Evolutionary conservation across 2,329 filamentous ascomycete genomes (phyloP), one percentile per base, ranked within the genome.

Genomic region (Dryadomyces quercivorus): DNA sequence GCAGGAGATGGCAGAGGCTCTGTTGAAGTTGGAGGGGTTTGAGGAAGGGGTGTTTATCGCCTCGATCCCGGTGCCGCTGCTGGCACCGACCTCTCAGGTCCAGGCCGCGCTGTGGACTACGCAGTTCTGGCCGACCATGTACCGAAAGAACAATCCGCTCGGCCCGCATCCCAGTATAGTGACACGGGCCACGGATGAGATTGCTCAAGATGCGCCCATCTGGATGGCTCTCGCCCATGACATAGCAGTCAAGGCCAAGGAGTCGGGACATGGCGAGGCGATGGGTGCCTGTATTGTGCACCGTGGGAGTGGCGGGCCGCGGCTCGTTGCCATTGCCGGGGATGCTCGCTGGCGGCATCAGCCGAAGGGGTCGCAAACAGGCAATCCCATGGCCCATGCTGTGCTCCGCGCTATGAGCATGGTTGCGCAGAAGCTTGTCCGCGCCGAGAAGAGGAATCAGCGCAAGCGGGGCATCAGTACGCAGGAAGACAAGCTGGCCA

Each of bases 121-220:
- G 38, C 76, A 84, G 61, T 92, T 88, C 67, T 94, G 88, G 88
- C 88, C 88, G 13, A 86, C 84, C 1, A 81, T 91, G 50, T 94
- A 93, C 70, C 85, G 88, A 59, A 90, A 90, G 71, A 91, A 86
- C 60, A 93, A 93, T 64, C 88, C 88, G 2, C 86, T 91, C 56
- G 88, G 88, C 4, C 88, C 88, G 18, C 88, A 94, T 64, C 88
- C 88, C 58, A 81, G 82, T 63, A 79, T 86, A 64, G 81, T 92
- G 55, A 73, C 78, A 45, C 81, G 85, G 56, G 82, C 84, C 31
- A 84, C 85, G 43, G 78, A 82, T 13, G 83, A 88, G 57, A 80
- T 94, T 52, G 75, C 76, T 55, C 70, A 76, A 48, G 78, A 86
- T 59, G 80, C 81, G 1, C 75, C 77, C 4, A 68, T 78, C 55